Evolutionary conservation across 805 yeast species (phyloP).

Genomic region (Suhomyces kilbournensis): DNA sequence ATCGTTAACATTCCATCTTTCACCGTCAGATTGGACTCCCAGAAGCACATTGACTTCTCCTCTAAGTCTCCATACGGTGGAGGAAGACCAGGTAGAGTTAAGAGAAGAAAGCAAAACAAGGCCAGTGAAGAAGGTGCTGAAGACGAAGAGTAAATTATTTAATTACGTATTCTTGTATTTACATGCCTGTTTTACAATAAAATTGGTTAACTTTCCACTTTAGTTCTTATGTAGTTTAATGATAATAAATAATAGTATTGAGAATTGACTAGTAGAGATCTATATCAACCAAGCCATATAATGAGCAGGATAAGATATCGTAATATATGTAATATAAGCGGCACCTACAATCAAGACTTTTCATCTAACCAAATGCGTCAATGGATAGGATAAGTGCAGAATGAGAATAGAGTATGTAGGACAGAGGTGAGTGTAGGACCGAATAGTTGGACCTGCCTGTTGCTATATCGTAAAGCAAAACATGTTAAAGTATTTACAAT

Average conservation of each 20-base stretch:
- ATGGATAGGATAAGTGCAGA: no score
- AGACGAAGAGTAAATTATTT: constrained; percentile 65
- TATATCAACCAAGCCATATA: not conserved
- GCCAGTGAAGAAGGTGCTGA: constrained; percentile 65
- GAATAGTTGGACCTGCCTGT: no score
- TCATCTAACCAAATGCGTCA: no score
- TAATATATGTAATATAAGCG: no score
- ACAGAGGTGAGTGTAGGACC: not conserved
- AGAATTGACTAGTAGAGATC: not conserved
- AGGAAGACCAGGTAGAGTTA: constrained; percentile 99
- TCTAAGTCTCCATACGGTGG: constrained; percentile 99
- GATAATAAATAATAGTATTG: constrained; percentile 4
- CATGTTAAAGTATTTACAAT: no score
- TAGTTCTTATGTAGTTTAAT: constrained; percentile 10
- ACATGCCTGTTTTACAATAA: constrained; percentile 7
- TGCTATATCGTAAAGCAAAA: not conserved
- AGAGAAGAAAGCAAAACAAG: constrained; percentile 83
- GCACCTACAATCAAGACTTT: no score
- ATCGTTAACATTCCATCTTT: constrained; percentile 97
- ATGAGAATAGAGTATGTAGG: not conserved
- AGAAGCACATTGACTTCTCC: constrained; percentile 99
- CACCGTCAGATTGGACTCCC: constrained; percentile 99
- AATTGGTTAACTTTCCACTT: constrained; percentile 10
- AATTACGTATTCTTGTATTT: constrained; percentile 8
- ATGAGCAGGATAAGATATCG: not conserved